Conservation (phyloP, 2,329 filamentous ascomycete species). For the Lecanicillium sp. region DNA sequence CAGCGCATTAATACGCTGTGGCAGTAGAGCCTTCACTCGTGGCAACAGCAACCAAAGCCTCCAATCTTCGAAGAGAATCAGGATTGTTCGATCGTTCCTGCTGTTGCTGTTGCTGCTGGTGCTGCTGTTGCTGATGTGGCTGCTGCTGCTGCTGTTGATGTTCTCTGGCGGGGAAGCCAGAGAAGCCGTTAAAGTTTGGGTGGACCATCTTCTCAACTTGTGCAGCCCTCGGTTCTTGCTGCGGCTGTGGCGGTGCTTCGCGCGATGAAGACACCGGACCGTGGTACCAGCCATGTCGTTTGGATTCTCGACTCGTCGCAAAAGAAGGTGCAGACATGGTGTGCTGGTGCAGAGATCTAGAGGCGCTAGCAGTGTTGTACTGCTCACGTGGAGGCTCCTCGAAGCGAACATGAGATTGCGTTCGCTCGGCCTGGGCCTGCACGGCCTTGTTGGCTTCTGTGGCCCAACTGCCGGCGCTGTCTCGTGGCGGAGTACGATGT, state of each 20-base stretch:
- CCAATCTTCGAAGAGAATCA: slow-evolving; percentile 29
- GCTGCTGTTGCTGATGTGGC: slow-evolving; percentile 11
- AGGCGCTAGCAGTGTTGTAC: slow-evolving; percentile 18
- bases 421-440: slow-evolving; percentile 45
- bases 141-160: slow-evolving; percentile 13
- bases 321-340: slow-evolving; percentile 52
- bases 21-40: slow-evolving; percentile 36
- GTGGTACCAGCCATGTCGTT: slow-evolving; percentile 68
- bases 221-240: slow-evolving; percentile 26
- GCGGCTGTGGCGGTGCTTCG: slow-evolving; percentile 22
- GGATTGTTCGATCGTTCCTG: slow-evolving; percentile 17
- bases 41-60: slow-evolving; percentile 36
- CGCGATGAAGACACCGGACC: slow-evolving; percentile 34
- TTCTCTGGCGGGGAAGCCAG: slow-evolving; percentile 38
- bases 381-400: slow-evolving; percentile 32
- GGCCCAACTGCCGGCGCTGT: slow-evolving; percentile 48
- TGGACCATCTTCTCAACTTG: slow-evolving; percentile 51
- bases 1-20: slow-evolving; percentile 32
- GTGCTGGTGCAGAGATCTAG: slow-evolving; percentile 41
- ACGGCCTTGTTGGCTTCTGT: slow-evolving; percentile 48
- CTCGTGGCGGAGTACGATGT: slow-evolving; percentile 39
- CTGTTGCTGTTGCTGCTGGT: slow-evolving; percentile 4
- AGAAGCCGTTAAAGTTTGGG: slow-evolving; percentile 45
- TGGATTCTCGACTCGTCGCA: slow-evolving; percentile 50
- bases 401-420: slow-evolving; percentile 45